phyloP scores from a whole-genome alignment of 2,329 filamentous ascomycete species.

The Ophiostoma sp. region DNA sequence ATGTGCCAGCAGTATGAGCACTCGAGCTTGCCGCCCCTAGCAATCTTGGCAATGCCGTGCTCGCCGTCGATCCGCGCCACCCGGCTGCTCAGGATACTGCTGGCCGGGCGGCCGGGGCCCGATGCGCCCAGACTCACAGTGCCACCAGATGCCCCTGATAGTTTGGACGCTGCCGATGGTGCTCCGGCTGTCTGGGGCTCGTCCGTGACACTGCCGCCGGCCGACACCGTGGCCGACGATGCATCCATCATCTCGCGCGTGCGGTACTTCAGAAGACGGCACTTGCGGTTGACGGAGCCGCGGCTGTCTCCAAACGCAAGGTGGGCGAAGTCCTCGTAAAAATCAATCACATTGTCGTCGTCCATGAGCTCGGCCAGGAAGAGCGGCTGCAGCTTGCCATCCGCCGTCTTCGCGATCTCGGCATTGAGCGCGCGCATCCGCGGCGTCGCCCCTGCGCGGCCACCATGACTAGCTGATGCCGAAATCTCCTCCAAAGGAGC shows the following conservation, averaged over 20 bases:
- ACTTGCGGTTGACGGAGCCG: conserved; percentile 75
- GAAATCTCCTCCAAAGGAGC: not conserved
- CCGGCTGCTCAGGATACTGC: conserved; percentile 52
- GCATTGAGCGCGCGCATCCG: conserved; percentile 40
- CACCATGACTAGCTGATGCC: conserved; percentile 24
- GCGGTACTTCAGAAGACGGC: conserved; percentile 85
- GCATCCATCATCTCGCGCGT: conserved; percentile 56
- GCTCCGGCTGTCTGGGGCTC: not conserved
- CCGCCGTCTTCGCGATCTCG: conserved; percentile 34
- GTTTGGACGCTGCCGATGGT: not conserved
- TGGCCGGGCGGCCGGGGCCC: conserved; percentile 29
- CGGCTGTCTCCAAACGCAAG: conserved; percentile 88
- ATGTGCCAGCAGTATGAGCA: conserved; percentile 97
- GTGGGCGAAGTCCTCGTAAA: conserved; percentile 92
- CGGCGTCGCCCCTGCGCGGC: conserved; percentile 47
- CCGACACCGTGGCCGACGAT: conserved; percentile 30
- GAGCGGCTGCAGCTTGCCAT: conserved; percentile 64
- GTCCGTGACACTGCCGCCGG: not conserved
- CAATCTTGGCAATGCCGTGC: conserved; percentile 74
- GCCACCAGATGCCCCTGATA: not conserved
- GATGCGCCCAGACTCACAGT: conserved; percentile 26
- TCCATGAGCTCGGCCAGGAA: conserved; percentile 91
- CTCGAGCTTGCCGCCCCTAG: conserved; percentile 84
- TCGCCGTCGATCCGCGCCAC: conserved; percentile 63
- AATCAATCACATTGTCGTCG: conserved; percentile 86